Base-by-base conservation (phyloP, 2,329 filamentous ascomycete genomes). In the Alternaria gansuensis region DNA sequence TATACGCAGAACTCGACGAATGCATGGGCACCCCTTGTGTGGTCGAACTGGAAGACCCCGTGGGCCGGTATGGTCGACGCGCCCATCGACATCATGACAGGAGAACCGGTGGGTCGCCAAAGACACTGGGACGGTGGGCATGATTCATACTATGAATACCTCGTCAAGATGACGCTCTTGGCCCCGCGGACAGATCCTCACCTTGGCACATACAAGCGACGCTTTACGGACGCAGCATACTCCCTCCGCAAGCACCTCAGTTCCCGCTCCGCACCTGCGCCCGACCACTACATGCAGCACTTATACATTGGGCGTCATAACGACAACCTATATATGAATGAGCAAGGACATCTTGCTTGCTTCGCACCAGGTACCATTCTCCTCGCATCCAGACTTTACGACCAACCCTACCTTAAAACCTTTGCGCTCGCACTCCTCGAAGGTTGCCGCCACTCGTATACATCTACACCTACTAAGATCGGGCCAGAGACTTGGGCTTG, bases 1-100 rank as follows among this genome's bases (percentile, higher is more conserved):
- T 82, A 81, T 64, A 68, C 73, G 8, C 69, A 55, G 33, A 81
- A 81, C 58, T 76, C 80, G 3, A 81, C 79, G 4, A 68, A 69
- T 45, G 77, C 80, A 26, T 81, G 80, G 80, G 73, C 76, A 26
- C 76, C 78, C 28, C 69, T 82, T n/a, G 79, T 82, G 8, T 81
- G 79, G 78, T 77, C 73, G 33, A 77, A 76, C 54, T 79, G 76
- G 71, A 52, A 66, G 13, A 72, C 79, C 24, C 72, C 77, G 10
- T 79, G 75, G 70, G 63, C 71, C 11, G 80, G 80, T 3, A 75
- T 82, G 61, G 65, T 80, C 14, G 76, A 80, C 44, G 75, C 71
- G 2, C 80, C 79, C 8, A 72, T 81, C 40, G 78, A 81, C 48
- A 81, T 82, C 44, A 65, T 76, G 53, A 81, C 78, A 8, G 78